These are phyloP conservation scores for Diaporthe helianthi DNA, from an alignment of 2,329 filamentous ascomycete genomes.

Conservation along the genomic window DNA sequence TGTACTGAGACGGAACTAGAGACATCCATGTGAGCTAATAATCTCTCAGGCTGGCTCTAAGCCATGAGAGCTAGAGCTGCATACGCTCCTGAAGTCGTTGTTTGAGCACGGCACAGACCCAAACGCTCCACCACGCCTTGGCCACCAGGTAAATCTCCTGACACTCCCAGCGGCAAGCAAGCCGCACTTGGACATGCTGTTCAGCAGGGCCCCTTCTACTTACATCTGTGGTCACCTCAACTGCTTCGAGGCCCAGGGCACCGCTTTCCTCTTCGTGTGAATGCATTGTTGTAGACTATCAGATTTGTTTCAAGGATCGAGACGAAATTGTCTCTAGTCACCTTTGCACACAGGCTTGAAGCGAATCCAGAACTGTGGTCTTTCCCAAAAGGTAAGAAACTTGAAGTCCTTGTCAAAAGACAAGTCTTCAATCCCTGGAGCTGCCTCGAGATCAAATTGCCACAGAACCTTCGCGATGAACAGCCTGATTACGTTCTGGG, in stretches of 20 bases:
- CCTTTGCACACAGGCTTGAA: conserved; percentile 20
- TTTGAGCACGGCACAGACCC: conserved; percentile 8
- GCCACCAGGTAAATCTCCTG: background rate
- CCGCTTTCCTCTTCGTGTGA: background rate
- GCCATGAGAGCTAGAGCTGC: background rate
- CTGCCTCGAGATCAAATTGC: conserved; percentile 30
- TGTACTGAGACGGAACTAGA: background rate
- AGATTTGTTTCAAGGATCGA: background rate
- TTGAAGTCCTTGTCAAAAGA: conserved; percentile 33
- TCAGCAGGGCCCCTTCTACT: background rate
- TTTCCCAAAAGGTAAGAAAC: conserved; percentile 31
- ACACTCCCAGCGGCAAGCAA: background rate
- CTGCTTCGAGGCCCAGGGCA: background rate
- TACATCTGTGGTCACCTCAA: background rate
- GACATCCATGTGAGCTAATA: background rate
- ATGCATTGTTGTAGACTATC: background rate
- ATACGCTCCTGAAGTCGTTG: background rate
- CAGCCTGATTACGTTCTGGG: background rate
- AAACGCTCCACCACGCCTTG: background rate
- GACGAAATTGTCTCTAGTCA: background rate
- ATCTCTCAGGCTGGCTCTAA: background rate
- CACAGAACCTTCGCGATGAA: conserved; percentile 22
- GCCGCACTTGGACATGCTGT: background rate
- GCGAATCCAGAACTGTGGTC: conserved; percentile 27
- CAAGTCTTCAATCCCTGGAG: conserved; percentile 3